Evolutionary conservation across 2,329 filamentous ascomycete species (phyloP).

Genomic region (Westerdykella sp.): DNA sequence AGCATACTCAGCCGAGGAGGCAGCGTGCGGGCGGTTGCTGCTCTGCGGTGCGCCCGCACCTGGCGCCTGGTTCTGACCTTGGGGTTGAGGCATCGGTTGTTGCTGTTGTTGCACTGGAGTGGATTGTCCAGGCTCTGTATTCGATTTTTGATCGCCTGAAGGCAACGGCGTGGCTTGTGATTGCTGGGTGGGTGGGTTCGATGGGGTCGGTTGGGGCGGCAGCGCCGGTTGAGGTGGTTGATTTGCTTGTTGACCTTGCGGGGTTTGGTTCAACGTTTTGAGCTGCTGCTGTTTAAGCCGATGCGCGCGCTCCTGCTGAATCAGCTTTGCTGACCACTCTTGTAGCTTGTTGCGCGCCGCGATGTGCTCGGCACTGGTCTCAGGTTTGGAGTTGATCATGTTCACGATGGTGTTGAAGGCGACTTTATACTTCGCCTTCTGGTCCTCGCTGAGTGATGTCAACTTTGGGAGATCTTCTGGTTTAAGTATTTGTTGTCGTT

Average conservation of each 20-base stretch:
- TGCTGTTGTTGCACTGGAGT: slow-evolving; percentile 3
- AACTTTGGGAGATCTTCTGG: slow-evolving; percentile 33
- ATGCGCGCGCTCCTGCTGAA: slow-evolving; percentile 43
- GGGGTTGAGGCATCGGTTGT: slow-evolving; percentile 6
- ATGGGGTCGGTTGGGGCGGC: slow-evolving; percentile 16
- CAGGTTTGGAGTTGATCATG: slow-evolving; percentile 44
- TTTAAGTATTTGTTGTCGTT: slow-evolving; percentile 22
- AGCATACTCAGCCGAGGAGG: slow-evolving; percentile 3
- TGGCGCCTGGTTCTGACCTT: slow-evolving; percentile 7
- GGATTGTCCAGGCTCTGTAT: slow-evolving; percentile 3
- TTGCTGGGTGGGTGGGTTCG: slow-evolving; percentile 10
- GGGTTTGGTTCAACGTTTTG: slow-evolving; percentile 16
- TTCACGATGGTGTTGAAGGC: slow-evolving; percentile 52
- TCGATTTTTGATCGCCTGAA: not conserved
- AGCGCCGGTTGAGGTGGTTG: slow-evolving; percentile 14
- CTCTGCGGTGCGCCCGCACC: not conserved
- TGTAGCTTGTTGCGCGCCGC: slow-evolving; percentile 47
- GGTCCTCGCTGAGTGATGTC: slow-evolving; percentile 43
- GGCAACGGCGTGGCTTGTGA: not conserved
- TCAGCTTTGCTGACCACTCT: slow-evolving; percentile 47
- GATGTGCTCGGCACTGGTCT: slow-evolving; percentile 46
- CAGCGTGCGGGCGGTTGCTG: too few relatives aligned
- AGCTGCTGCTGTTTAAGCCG: slow-evolving; percentile 31
- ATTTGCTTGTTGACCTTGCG: slow-evolving; percentile 12
- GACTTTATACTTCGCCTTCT: slow-evolving; percentile 52